These are phyloP conservation scores for Trichoderma breve DNA, from an alignment of 2,329 filamentous ascomycete species.

Conservation along the genomic window DNA sequence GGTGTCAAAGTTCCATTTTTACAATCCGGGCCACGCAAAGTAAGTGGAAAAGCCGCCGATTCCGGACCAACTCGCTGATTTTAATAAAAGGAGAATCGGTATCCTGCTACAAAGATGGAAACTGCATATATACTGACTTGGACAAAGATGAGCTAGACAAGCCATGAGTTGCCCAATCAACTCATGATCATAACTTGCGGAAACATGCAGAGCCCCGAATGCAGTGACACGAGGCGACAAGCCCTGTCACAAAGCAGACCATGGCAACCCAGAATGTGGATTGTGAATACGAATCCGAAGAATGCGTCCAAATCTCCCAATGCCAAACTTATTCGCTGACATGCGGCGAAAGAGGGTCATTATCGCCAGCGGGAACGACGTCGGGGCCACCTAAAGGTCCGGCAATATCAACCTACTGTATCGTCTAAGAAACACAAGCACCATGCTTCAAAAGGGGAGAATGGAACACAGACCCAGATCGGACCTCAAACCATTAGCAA, in stretches of 20 bases:
- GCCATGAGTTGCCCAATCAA: not conserved
- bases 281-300: not conserved
- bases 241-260: not conserved
- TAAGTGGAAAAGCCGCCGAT: not conserved
- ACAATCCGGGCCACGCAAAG: not conserved
- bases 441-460: not conserved
- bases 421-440: not conserved
- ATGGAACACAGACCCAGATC: not conserved
- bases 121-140: not conserved
- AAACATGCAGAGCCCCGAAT: not conserved
- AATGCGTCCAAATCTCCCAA: not conserved
- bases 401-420: not conserved
- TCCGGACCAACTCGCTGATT: not conserved
- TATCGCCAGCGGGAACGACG: not conserved
- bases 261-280: not conserved
- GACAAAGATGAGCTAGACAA: not conserved
- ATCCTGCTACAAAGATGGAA: not conserved
- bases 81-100: not conserved
- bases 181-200: fast-evolving
- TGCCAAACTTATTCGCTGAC: not conserved
- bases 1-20: not conserved
- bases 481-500: not conserved
- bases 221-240: not conserved
- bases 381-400: not conserved
- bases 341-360: not conserved